Evolutionary conservation across 441 rosid species (phyloP), one percentile per base, ranked within the genome.

Genomic region (Croton laevigatus): DNA sequence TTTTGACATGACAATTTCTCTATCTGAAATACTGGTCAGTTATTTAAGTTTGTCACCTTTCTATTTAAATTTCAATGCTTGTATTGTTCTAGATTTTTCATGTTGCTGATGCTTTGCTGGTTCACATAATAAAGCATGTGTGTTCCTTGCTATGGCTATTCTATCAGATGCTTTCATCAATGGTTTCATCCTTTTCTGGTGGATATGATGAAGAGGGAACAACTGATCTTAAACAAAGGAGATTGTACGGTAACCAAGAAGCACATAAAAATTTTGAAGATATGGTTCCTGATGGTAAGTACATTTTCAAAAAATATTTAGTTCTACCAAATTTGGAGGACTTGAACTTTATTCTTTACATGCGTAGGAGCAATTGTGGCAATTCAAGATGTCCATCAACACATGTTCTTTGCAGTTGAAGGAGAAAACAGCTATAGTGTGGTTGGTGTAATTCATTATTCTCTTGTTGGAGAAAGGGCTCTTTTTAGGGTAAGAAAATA

Each of bases 301-400:
- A n/a, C n/a, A 68, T 62, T 68, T 77, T 52, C 70, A 72, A 62
- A n/a, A 48, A 45, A 0, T 13, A 60, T 72, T 62, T 20, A 34
- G 59, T 76, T 42, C 69, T 75, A 32, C 40, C 42, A 72, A 69
- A 60, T 66, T 63, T 66, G 72, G 74, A 64, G 69, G 73, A 73
- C 52, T 71, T 72, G 66, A 74, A 69, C 52, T 62, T 62, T 63
- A 48, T 71, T 70, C 44, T 61, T 76, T 66, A 65, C 65, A 64
- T 74, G 65, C 70, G 54, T 77, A 94, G 99, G 99, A 60, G 85
- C 97, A 74, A 84, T 90, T 68, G 97, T 94, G 69, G 87, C 96
- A 54, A 84, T 94, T 77, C 97, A 90, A 81, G 99, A 94, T 82
- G 86, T 88, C 20, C 81, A 92, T 81, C 94, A 94, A 71, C 99